Percentiles rank a stretch among this genome's conserved stretches.
phyloP scores from a whole-genome alignment of 2,329 filamentous ascomycete species.

The Botrytis sinoallii region DNA sequence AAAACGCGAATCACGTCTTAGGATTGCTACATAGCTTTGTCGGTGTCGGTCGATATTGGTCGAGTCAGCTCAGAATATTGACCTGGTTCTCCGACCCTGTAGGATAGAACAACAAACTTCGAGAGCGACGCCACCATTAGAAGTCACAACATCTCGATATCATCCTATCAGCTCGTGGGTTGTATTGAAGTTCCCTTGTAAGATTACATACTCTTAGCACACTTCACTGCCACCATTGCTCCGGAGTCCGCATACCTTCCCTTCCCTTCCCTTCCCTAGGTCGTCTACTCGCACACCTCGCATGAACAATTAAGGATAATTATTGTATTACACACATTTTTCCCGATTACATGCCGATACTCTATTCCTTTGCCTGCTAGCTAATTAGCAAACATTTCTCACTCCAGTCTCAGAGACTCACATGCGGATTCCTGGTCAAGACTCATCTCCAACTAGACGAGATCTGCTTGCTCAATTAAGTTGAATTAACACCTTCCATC shows the following conservation, averaged over 20 bases:
- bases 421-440: not conserved
- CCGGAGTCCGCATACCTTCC: not conserved
- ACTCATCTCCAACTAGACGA: conserved; percentile 1
- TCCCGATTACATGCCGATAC: not conserved
- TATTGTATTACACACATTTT: not conserved
- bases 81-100: not conserved
- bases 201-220: not conserved
- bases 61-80: not conserved
- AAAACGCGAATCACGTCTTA: conserved; percentile 33
- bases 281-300: not conserved
- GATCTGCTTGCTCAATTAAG: conserved; percentile 4
- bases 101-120: not conserved
- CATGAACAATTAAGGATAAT: not conserved
- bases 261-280: not conserved
- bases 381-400: not conserved
- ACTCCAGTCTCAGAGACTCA: not conserved
- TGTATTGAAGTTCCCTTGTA: not conserved
- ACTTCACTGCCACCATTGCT: not conserved
- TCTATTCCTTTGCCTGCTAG: not conserved
- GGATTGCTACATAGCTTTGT: not conserved
- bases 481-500: not conserved
- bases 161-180: not conserved
- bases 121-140: not conserved
- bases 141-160: not conserved
- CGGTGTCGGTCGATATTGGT: not conserved